A percentile compares a stretch with the other conserved stretches of the same genome.
These are phyloP conservation scores for Termitomyces heimii DNA, from an alignment of 768 basidiomycete genomes.

Conservation along the genomic window DNA sequence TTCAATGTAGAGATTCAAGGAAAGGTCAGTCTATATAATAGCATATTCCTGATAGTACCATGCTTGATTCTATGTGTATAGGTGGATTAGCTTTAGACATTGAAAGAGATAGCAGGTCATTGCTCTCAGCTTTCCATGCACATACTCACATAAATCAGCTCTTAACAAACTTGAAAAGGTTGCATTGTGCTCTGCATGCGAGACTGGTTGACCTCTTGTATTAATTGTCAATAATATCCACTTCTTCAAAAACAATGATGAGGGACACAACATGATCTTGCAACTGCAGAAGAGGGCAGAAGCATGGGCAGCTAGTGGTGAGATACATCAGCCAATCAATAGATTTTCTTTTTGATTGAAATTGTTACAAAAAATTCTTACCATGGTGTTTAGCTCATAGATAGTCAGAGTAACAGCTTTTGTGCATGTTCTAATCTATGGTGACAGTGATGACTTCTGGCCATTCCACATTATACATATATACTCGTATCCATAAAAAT, in stretches of 20 bases:
- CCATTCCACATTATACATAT: constrained; percentile 63
- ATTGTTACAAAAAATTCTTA: constrained; percentile 51
- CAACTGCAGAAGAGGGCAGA: constrained; percentile 86
- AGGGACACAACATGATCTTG: constrained; percentile 71
- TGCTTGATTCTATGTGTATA: constrained; percentile 15
- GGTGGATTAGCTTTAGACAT: constrained; percentile 77
- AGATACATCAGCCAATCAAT: constrained; percentile 14
- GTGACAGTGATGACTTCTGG: constrained; percentile 78
- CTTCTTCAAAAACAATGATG: constrained; percentile 70
- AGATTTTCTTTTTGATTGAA: background rate
- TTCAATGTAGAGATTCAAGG: constrained; percentile 76
- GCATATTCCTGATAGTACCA: background rate
- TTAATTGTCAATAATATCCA: constrained; percentile 80
- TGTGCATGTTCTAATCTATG: constrained; percentile 11
- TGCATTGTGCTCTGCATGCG: constrained; percentile 55
- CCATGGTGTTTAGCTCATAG: constrained; percentile 74
- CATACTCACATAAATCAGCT: constrained; percentile 30
- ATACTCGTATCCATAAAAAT: constrained; percentile 18
- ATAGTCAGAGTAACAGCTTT: constrained; percentile 13
- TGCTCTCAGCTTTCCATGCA: background rate
- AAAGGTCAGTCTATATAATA: constrained; percentile 46
- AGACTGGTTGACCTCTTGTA: constrained; percentile 63
- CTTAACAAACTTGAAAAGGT: constrained; percentile 85
- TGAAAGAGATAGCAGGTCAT: constrained; percentile 52
- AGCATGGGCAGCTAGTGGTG: constrained; percentile 77